Percentiles rank a stretch among this genome's conserved stretches.
Evolutionary conservation across 2,329 filamentous ascomycete species (phyloP).

Genomic region (Epichloe sibirici): DNA sequence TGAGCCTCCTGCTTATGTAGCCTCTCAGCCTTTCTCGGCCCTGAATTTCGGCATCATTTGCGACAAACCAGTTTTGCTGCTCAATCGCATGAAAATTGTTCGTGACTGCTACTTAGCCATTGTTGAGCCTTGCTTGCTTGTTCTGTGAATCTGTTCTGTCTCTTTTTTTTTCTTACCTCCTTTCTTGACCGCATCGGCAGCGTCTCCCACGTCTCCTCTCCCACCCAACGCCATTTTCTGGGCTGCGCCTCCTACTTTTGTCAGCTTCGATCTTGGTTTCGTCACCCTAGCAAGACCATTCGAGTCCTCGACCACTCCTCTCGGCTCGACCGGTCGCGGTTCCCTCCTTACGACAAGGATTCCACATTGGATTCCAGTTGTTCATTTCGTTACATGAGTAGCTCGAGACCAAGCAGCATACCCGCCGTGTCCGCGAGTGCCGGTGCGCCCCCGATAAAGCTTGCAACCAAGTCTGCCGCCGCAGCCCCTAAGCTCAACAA

Average conservation of each 20-base stretch:
- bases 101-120: too few species aligned
- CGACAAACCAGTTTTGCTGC: too few species aligned
- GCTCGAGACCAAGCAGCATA: constrained; percentile 23
- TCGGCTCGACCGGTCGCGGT: background rate
- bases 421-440: constrained; percentile 25
- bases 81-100: too few species aligned
- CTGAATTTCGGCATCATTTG: too few species aligned
- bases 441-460: constrained; percentile 32
- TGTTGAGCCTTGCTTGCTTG: too few species aligned
- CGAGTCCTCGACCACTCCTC: background rate
- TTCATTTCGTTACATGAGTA: constrained; percentile 25
- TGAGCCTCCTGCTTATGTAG: too few species aligned
- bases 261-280: background rate
- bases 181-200: background rate
- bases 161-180: background rate
- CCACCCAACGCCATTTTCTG: background rate
- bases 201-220: background rate
- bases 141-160: background rate
- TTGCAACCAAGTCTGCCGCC: constrained; percentile 39
- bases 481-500: constrained; percentile 45
- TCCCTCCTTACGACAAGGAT: background rate
- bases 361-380: background rate
- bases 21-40: too few species aligned
- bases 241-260: background rate
- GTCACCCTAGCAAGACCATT: background rate